These are phyloP conservation scores for Aphanomyces euteiches DNA, from an alignment of 352 stramenopile genomes.

Conservation along the genomic window DNA sequence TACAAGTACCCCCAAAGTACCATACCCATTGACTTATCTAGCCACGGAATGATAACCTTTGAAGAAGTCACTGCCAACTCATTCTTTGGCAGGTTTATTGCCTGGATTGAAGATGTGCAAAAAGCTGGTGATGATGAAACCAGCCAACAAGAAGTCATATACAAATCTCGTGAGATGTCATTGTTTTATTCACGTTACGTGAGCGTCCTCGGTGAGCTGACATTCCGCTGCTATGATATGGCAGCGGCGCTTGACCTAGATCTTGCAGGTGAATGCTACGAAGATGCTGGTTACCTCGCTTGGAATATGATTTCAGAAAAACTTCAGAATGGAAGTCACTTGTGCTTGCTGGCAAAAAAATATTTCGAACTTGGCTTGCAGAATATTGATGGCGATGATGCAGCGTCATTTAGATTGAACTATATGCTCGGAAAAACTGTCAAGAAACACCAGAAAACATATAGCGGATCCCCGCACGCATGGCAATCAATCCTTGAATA, in stretches of 20 bases:
- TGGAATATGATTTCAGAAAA: constrained; percentile 66
- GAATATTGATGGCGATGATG: not conserved
- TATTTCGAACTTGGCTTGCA: constrained; percentile 17
- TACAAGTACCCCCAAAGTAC: not conserved
- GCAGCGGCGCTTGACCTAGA: constrained; percentile 42
- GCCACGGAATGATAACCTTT: not conserved
- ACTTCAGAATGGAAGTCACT: not conserved
- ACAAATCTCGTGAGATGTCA: constrained; percentile 37
- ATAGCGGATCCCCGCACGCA: no score
- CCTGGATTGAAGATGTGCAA: constrained; percentile 17
- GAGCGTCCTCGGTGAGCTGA: constrained; percentile 56
- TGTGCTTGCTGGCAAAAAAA: not conserved
- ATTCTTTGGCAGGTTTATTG: constrained; percentile 20
- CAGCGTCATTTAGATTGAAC: constrained; percentile 38
- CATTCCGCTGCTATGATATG: constrained; percentile 61
- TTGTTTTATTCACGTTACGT: constrained; percentile 47
- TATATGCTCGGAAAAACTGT: constrained; percentile 68
- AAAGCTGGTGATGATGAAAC: not conserved
- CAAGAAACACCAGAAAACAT: constrained; percentile 25
- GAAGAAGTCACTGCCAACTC: not conserved
- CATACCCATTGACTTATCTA: not conserved
- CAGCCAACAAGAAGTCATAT: not conserved
- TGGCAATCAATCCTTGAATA: constrained; percentile 38
- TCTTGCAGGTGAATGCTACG: constrained; percentile 54
- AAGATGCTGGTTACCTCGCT: constrained; percentile 69